These are phyloP conservation scores for Umbelopsis sp. DNA, from an alignment of 192 early-diverging fungal genomes.

Conservation along the genomic window DNA sequence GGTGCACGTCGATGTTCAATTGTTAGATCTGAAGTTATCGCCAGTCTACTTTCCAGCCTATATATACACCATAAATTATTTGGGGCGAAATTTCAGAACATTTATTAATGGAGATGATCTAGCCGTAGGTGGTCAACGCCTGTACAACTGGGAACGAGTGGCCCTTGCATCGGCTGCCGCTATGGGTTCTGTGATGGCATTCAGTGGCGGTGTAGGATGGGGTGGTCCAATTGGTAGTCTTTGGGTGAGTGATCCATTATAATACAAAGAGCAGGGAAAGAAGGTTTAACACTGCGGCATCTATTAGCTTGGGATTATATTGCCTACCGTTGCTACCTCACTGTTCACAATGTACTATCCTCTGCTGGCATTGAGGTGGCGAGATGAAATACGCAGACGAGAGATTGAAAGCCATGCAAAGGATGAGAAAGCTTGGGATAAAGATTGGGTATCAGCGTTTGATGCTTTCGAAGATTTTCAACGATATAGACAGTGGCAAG, in stretches of 20 bases:
- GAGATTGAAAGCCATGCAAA: slow-evolving; percentile 46
- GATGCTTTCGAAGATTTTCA: slow-evolving; percentile 41
- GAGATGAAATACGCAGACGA: slow-evolving; percentile 46
- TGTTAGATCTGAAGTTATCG: slow-evolving; percentile 40
- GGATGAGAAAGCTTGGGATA: slow-evolving; percentile 46
- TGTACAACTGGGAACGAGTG: slow-evolving; percentile 55
- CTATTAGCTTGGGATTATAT: slow-evolving; percentile 47
- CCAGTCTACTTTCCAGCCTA: slow-evolving; percentile 57
- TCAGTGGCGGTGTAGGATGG: slow-evolving; percentile 36
- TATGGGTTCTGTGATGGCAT: slow-evolving; percentile 30
- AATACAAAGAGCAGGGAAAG: not conserved
- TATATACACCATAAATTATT: slow-evolving; percentile 46
- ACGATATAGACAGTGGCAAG: slow-evolving; percentile 32
- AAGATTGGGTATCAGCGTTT: slow-evolving; percentile 52
- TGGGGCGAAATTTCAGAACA: slow-evolving; percentile 51
- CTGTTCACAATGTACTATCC: slow-evolving; percentile 54
- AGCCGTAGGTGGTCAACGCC: slow-evolving; percentile 43
- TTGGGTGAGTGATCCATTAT: slow-evolving; percentile 29
- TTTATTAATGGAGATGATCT: slow-evolving; percentile 56
- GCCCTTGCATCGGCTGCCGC: slow-evolving; percentile 44
- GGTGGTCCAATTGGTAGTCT: slow-evolving; percentile 37
- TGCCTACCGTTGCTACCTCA: slow-evolving; percentile 47
- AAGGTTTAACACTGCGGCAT: not conserved
- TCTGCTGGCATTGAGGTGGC: slow-evolving; percentile 40
- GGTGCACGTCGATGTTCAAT: slow-evolving; percentile 46